Percentiles rank a stretch among this genome's conserved stretches.
These are phyloP conservation scores for Xylariaceae sp. DNA, from an alignment of 2,329 filamentous ascomycete species.

Conservation along the genomic window DNA sequence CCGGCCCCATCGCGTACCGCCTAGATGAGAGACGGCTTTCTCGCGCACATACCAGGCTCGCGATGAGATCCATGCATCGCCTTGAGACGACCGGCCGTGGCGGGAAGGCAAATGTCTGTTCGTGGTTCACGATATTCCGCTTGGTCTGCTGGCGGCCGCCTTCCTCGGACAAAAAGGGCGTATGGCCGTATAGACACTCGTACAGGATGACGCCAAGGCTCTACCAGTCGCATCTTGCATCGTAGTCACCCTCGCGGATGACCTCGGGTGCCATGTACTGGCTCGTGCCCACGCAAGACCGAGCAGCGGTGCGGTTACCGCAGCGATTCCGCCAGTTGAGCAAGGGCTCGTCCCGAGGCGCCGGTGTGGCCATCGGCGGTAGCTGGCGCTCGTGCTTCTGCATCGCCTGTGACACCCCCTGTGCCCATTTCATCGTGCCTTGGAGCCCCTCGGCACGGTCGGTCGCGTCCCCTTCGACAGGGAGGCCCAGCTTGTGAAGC, in stretches of 20 bases:
- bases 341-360: slow-evolving; percentile 44
- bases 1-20: slow-evolving; percentile 57
- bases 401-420: slow-evolving; percentile 38
- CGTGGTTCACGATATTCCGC: slow-evolving; percentile 74
- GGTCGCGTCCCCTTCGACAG: slow-evolving; percentile 67
- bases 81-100: slow-evolving; percentile 59
- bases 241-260: slow-evolving; percentile 74
- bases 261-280: slow-evolving; percentile 99
- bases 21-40: slow-evolving; percentile 71
- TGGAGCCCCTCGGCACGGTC: slow-evolving; percentile 49
- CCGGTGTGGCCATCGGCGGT: slow-evolving; percentile 27
- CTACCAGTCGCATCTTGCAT: slow-evolving; percentile 95
- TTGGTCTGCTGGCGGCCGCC: slow-evolving; percentile 73
- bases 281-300: slow-evolving; percentile 88
- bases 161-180: slow-evolving; percentile 80
- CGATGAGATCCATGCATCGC: slow-evolving; percentile 73
- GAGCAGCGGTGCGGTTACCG: slow-evolving; percentile 68
- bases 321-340: slow-evolving; percentile 66
- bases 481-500: slow-evolving; percentile 69
- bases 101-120: slow-evolving; percentile 67
- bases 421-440: slow-evolving; percentile 38
- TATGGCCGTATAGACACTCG: slow-evolving; percentile 89
- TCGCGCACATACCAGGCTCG: slow-evolving; percentile 67
- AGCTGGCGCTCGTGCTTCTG: slow-evolving; percentile 39
- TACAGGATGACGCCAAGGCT: slow-evolving; percentile 92